Percentiles rank a stretch among this genome's conserved stretches.
Conservation (phyloP, 306 rosid genomes). For the Quercus mongolica region DNA sequence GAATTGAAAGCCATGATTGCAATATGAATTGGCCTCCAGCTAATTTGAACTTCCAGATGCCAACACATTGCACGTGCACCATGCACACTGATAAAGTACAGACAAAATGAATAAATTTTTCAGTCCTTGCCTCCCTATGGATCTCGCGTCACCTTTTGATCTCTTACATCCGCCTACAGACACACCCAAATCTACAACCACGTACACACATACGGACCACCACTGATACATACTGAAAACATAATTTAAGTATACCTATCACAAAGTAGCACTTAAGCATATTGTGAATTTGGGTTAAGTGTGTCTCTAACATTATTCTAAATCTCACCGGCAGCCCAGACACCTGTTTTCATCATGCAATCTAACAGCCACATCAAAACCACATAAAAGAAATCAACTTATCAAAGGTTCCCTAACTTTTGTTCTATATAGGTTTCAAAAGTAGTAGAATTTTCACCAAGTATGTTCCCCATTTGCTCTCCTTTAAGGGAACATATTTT, state of each 20-base stretch:
- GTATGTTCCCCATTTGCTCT: conserved; percentile 26
- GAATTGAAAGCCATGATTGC: conserved; percentile 19
- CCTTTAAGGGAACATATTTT: conserved; percentile 29
- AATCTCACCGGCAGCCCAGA: conserved; percentile 16
- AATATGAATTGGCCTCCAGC: conserved; percentile 24
- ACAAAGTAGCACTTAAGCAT: too few relatives aligned
- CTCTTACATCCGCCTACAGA: neutral
- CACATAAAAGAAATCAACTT: neutral
- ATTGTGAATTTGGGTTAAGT: too few relatives aligned
- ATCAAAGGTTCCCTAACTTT: neutral
- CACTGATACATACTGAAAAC: too few relatives aligned
- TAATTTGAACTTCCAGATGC: conserved; percentile 23
- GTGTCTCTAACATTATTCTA: too few relatives aligned
- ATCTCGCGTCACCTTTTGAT: neutral
- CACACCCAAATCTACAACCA: too few relatives aligned
- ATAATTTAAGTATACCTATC: too few relatives aligned
- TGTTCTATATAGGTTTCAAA: conserved; percentile 9
- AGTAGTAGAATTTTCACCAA: conserved; percentile 6
- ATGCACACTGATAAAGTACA: conserved; percentile 7
- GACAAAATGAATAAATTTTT: conserved; percentile 10
- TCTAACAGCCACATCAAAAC: conserved; percentile 29
- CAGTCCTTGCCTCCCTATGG: conserved; percentile 19
- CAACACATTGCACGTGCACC: conserved; percentile 44
- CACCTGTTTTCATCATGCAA: neutral
- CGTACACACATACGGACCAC: too few relatives aligned